Evolutionary conservation across 768 basidiomycete genomes (phyloP).

Genomic region (Vishniacozyma victoriae): DNA sequence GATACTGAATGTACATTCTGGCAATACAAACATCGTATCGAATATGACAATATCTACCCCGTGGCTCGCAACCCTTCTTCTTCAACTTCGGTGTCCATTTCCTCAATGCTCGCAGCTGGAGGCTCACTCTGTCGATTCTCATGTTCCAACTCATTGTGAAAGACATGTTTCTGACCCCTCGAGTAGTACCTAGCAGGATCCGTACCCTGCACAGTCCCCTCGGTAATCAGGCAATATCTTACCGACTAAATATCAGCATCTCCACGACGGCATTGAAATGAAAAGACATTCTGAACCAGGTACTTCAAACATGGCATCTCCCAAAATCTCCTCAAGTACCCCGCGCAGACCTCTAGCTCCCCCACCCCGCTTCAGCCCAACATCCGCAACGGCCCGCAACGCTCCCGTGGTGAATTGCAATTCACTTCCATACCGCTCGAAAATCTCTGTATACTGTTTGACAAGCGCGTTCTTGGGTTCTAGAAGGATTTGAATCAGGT

Average conservation of each 20-base stretch:
- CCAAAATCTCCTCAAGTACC: constrained; percentile 75
- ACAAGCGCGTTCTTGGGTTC: constrained; percentile 87
- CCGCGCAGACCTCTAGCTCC: constrained; percentile 85
- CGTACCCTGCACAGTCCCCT: constrained; percentile 62
- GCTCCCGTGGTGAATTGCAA: constrained; percentile 79
- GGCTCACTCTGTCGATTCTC: too few relatives aligned
- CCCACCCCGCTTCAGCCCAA: constrained; percentile 73
- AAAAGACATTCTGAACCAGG: constrained; percentile 35
- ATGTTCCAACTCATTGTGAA: constrained; percentile 32
- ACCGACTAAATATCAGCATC: constrained; percentile 55
- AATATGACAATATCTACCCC: too few relatives aligned
- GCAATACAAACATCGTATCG: too few relatives aligned
- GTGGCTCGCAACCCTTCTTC: too few relatives aligned
- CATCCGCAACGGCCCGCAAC: constrained; percentile 70
- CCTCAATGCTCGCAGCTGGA: too few relatives aligned
- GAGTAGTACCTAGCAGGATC: constrained; percentile 68
- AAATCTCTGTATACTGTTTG: constrained; percentile 80
- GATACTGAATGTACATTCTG: too few relatives aligned
- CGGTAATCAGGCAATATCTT: constrained; percentile 74
- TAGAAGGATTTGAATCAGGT: constrained; percentile 81
- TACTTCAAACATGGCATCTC: constrained; percentile 75
- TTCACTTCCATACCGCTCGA: constrained; percentile 75
- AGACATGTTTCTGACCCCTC: constrained; percentile 36
- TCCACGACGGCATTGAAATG: background rate
- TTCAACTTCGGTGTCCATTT: too few relatives aligned